phyloP scores from a whole-genome alignment of 805 yeast genomes.

The Saccharomyces kudriavzevii region DNA sequence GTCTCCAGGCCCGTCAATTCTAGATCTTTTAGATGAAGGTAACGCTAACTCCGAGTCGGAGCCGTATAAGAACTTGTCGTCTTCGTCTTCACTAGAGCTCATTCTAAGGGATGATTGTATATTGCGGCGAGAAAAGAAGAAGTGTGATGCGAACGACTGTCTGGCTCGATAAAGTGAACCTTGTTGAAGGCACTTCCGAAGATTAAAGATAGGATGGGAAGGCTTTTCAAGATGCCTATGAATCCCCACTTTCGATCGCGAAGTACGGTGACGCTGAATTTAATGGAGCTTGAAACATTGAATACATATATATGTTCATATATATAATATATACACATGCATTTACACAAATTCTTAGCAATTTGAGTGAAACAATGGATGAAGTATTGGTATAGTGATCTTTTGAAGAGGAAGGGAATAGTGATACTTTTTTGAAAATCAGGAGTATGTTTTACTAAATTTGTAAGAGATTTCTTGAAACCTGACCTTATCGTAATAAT shows the following conservation, averaged over 20 bases:
- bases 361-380: not conserved
- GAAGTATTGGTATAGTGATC: not conserved
- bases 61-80: conserved; percentile 31
- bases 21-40: conserved; percentile 3
- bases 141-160: not conserved
- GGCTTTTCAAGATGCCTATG: not conserved
- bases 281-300: not conserved
- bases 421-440: not conserved
- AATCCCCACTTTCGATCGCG: not conserved
- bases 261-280: not conserved
- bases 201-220: not conserved
- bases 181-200: not conserved
- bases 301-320: not conserved
- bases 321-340: not conserved
- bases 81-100: conserved; percentile 30
- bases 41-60: conserved; percentile 23
- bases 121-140: not conserved
- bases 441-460: conserved; percentile 27
- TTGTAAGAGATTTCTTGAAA: conserved; percentile 30
- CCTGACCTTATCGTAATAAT: conserved; percentile 27
- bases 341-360: not conserved
- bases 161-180: not conserved
- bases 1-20: conserved; percentile 1
- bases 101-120: conserved; percentile 5
- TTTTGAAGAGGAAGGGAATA: not conserved